These are phyloP conservation scores for Saksenaea oblongispora DNA, from an alignment of 371 early-diverging fungal genomes.

Conservation along the genomic window DNA sequence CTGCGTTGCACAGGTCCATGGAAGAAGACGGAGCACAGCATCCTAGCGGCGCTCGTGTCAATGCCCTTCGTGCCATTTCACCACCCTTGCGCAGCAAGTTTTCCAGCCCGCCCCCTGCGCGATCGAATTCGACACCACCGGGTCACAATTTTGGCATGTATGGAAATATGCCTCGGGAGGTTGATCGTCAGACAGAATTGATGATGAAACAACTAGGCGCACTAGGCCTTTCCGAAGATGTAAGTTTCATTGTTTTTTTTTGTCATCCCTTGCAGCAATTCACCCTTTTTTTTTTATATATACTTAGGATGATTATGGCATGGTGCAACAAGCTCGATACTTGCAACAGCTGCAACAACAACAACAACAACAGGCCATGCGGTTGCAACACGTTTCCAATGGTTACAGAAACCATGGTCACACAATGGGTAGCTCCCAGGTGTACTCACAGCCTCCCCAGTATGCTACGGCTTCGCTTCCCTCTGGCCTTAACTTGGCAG, in stretches of 20 bases:
- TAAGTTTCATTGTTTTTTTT: constrained; percentile 16
- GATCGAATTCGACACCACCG: constrained; percentile 54
- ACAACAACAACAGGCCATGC: constrained; percentile 14
- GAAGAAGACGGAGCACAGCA: constrained; percentile 3
- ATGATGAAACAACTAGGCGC: constrained; percentile 36
- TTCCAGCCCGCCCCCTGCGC: constrained; percentile 36
- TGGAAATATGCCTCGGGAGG: constrained; percentile 8
- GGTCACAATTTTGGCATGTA: constrained; percentile 30
- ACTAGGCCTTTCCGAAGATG: constrained; percentile 40
- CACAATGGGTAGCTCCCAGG: constrained; percentile 5
- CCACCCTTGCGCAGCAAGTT: constrained; percentile 36
- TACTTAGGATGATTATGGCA: neutral
- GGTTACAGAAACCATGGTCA: constrained; percentile 4
- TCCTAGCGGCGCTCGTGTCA: constrained; percentile 1
- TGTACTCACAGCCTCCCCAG: constrained; percentile 12
- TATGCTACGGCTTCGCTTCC: constrained; percentile 8
- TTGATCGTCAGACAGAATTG: constrained; percentile 28
- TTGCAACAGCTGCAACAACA: constrained; percentile 23
- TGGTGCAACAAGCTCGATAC: constrained; percentile 17
- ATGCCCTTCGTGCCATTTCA: constrained; percentile 23
- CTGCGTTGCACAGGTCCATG: constrained; percentile 12
- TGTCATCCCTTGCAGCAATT: neutral
- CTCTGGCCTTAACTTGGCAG: constrained; percentile 15
- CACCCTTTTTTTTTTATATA: neutral
- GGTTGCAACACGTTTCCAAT: constrained; percentile 16